Evolutionary conservation across 2,329 filamentous ascomycete species (phyloP).

Genomic region (Chaetomium olivaceum): DNA sequence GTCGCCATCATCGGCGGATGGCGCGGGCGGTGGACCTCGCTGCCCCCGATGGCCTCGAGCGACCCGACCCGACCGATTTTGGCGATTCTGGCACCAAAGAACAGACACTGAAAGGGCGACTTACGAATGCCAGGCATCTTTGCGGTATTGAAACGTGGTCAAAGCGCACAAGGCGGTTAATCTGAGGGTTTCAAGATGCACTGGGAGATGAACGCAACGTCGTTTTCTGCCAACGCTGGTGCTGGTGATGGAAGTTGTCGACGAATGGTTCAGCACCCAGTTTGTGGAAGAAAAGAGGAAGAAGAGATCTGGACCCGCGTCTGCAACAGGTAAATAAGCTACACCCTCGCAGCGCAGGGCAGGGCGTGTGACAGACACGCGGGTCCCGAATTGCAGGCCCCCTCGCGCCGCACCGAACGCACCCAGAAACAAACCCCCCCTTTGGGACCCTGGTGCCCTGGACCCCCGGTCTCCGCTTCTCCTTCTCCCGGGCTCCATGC

Average conservation of each 20-base stretch:
- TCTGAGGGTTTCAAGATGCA: neutral
- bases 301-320: neutral
- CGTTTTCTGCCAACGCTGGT: neutral
- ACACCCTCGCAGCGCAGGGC: neutral
- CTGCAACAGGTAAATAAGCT: constrained; percentile 19
- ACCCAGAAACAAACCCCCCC: neutral
- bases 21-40: neutral
- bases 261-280: neutral
- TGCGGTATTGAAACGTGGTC: constrained; percentile 29
- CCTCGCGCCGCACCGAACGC: constrained; percentile 11
- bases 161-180: constrained; percentile 1
- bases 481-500: neutral
- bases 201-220: neutral
- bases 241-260: constrained; percentile 1
- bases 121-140: constrained; percentile 57
- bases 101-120: constrained; percentile 37
- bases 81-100: constrained; percentile 16
- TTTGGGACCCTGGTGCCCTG: neutral
- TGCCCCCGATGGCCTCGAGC: constrained; percentile 4
- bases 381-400: constrained; percentile 20
- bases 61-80: neutral
- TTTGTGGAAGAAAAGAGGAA: constrained; percentile 8
- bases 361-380: constrained; percentile 18
- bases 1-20: neutral
- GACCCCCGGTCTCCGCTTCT: neutral